Evolutionary conservation across 345 rosid genomes (phyloP), one percentile per base, ranked within the genome.

Genomic region (Raphanus raphanistrum): DNA sequence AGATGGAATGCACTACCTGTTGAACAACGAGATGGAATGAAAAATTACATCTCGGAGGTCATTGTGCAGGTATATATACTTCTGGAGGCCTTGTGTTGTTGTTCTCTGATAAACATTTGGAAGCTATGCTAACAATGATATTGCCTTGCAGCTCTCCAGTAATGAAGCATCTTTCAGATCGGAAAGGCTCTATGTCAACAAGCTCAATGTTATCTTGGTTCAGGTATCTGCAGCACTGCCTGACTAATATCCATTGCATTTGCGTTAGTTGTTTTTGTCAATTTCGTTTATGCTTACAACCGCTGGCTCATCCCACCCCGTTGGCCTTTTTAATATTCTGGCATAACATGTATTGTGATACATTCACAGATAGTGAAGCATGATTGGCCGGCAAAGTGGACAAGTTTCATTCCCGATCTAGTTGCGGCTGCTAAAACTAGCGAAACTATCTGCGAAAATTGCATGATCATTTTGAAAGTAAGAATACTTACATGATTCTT

Each of bases 371-470:
- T 96, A 71, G 83, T 96, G 81, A 96, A 96, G 84, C 99, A 96
- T 82, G 99, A 96, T 74, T 96, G 99, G 99, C 99, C 98, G 50
- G 86, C 89, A 66, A 90, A 97, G 79, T 96, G 99, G 99, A 85
- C 83, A 76, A 93, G 99, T 85, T 96, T 93, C 82, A 90, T 96
- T 78, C 99, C 99, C 35, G 99, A 93, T 84, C 93, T 96, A 70
- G 98, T 96, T 85, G 88, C 97, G 3, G 99, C 99, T 17, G 98
- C 99, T 68, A 96, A 90, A 90, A 91, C 98, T n/a, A 96, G 97
- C 8, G 99, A 96, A 96, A 96, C 98, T 55, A 89, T 96, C 77
- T 96, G 99, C 61, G 99, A 93, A 80, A 96, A 96, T 85, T 96
- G 98, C 92, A 96, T 96, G 99, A 86, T 83, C 13, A 96, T 96